These are phyloP conservation scores for Haplosporangium gracile DNA, from an alignment of 192 early-diverging fungal species.

Conservation along the genomic window DNA sequence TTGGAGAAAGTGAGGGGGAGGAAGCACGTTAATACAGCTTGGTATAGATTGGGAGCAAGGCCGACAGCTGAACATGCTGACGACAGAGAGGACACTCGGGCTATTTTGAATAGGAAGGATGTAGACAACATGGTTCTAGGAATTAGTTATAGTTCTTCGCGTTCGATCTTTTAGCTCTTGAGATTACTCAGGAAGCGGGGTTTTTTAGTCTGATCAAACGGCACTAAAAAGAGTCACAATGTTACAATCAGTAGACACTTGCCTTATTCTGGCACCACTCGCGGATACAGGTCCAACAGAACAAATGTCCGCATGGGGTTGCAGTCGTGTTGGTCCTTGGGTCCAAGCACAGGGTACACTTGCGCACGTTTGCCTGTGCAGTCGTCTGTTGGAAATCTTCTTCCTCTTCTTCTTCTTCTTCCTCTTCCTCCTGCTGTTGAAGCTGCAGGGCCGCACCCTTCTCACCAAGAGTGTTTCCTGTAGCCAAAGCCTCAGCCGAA, in stretches of 20 bases:
- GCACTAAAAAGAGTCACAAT: too few relatives aligned
- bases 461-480: conserved; percentile 26
- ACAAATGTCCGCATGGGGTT: conserved; percentile 95
- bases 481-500: conserved; percentile 27
- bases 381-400: conserved; percentile 18
- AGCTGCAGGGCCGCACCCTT: neutral
- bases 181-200: too few relatives aligned
- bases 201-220: too few relatives aligned
- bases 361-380: conserved; percentile 58
- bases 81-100: conserved; percentile 96
- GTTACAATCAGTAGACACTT: neutral
- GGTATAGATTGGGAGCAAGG: conserved; percentile 83
- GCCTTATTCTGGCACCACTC: conserved; percentile 95
- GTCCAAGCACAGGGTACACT: conserved; percentile 92
- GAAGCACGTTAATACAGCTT: conserved; percentile 58
- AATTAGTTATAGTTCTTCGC: neutral
- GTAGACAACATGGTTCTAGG: conserved; percentile 21
- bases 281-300: conserved; percentile 95
- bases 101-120: conserved; percentile 51
- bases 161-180: neutral
- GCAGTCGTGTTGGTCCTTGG: conserved; percentile 80
- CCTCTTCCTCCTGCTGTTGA: conserved; percentile 11
- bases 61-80: conserved; percentile 79
- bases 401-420: conserved; percentile 42
- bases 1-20: neutral